These are phyloP conservation scores for Mycena haematopus DNA, from an alignment of 768 basidiomycete species.

Conservation along the genomic window DNA sequence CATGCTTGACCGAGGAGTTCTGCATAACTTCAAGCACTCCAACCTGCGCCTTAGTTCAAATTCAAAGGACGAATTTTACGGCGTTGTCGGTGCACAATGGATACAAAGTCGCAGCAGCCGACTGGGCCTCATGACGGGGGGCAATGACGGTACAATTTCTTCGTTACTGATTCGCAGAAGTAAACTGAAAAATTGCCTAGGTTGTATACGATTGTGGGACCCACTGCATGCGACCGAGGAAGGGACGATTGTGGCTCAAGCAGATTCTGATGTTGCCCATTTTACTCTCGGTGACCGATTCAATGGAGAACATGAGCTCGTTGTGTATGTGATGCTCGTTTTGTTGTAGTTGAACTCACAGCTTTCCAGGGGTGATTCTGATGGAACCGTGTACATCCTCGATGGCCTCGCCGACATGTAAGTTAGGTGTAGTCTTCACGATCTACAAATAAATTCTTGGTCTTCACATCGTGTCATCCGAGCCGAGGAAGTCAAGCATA, in stretches of 20 bases:
- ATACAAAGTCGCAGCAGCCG: slow-evolving; percentile 46
- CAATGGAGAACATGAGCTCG: slow-evolving; percentile 57
- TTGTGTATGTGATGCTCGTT: slow-evolving; percentile 55
- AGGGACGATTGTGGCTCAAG: slow-evolving; percentile 57
- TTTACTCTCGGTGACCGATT: slow-evolving; percentile 65
- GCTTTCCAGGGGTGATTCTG: slow-evolving; percentile 15
- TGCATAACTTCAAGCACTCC: slow-evolving; percentile 57
- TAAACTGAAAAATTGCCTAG: slow-evolving; percentile 40
- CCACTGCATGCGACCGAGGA: slow-evolving; percentile 52
- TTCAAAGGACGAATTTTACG: slow-evolving; percentile 44
- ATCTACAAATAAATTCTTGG: not conserved
- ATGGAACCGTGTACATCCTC: slow-evolving; percentile 15
- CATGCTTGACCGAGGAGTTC: slow-evolving; percentile 26
- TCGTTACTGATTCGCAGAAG: not conserved
- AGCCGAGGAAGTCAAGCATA: not conserved
- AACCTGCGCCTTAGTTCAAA: slow-evolving; percentile 39
- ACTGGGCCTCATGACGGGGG: slow-evolving; percentile 64
- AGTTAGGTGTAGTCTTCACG: not conserved
- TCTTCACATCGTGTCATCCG: not conserved
- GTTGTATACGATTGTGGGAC: slow-evolving; percentile 77
- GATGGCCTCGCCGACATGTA: slow-evolving; percentile 13
- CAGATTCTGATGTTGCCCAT: slow-evolving; percentile 60
- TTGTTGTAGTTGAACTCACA: not conserved
- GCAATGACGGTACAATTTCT: slow-evolving; percentile 61
- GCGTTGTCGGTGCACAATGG: slow-evolving; percentile 62